Base-by-base conservation (phyloP, 768 basidiomycete genomes). In the Cystofilobasidium capitatum region DNA sequence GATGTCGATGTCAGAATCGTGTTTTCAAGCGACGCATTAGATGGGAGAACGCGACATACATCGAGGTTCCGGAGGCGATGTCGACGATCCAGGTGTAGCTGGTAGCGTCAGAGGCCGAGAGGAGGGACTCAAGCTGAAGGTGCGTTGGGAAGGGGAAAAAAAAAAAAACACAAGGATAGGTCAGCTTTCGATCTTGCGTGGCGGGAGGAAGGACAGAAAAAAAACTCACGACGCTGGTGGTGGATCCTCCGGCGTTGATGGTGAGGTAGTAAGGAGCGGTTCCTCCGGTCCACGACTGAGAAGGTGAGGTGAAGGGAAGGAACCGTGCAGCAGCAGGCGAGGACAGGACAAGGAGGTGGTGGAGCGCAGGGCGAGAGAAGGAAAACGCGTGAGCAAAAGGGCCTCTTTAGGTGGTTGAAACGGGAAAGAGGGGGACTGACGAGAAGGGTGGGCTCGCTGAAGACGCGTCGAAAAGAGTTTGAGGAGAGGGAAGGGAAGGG, bases 191-290 rank as follows among this genome's bases (percentile, higher is more conserved):
- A 26, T 20, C 10, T 29, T 20, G 10, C 8, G 22, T n/a, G 33
- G 22, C 26, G 4, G 24, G 35, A 29, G 29, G 54, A 31, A 24
- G 26, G 29, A 12, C 51, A 54, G 24, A 22, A 8, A 29, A 42
- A 10, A 14, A 5, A 61, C 59, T 17, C 35, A 61, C 59, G 55
- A 33, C 22, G 24, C 5, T 35, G 26, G 55, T 29, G 55, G 55
- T 57, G 31, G 55, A 57, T 3, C 64, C 64, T 20, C 64, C 64
- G 24, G 26, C 39, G 31, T 49, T 29, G 64, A 65, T 66, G 39
- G 65, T 45, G 22, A 66, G 44, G 65, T 40, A 66, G 65, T 66
- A 66, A 60, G 65, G 65, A 37, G 65, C 57, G 29, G 57, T 44
- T 60, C 65, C 65, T 20, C 65, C 65, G 29, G 58, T 22, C 65